A percentile compares a stretch with the other conserved stretches of the same genome.
These are phyloP conservation scores for Chlamydomonas sp. DNA, from an alignment of 139 green algal genomes.

Conservation along the genomic window DNA sequence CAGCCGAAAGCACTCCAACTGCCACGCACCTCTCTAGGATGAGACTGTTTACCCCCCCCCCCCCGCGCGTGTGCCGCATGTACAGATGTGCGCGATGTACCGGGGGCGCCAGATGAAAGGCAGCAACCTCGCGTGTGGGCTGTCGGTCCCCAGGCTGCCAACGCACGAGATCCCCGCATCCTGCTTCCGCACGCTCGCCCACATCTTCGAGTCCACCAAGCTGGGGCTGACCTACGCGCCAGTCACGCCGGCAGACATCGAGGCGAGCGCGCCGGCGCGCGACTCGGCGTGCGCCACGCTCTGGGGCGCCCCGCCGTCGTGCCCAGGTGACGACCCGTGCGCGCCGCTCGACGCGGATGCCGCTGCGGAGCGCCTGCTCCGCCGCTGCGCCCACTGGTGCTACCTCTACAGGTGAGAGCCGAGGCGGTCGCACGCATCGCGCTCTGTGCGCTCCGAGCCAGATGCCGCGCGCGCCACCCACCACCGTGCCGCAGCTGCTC, in stretches of 20 bases:
- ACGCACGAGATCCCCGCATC: slow-evolving; percentile 1
- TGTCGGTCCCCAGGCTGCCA: neutral
- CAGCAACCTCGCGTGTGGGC: slow-evolving; percentile 11
- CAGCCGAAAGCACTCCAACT: neutral
- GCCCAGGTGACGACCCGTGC: too few species aligned
- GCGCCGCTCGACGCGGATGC: too few species aligned
- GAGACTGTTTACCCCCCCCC: too few species aligned
- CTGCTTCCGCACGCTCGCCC: slow-evolving; percentile 13
- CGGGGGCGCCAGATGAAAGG: slow-evolving; percentile 8
- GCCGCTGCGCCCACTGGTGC: slow-evolving; percentile 15
- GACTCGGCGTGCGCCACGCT: too few species aligned
- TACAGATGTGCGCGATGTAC: slow-evolving; percentile 11
- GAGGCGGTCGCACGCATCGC: too few species aligned
- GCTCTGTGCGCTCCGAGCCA: too few species aligned
- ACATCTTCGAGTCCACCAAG: slow-evolving; percentile 15
- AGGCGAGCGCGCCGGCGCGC: neutral
- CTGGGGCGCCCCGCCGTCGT: slow-evolving; percentile 11
- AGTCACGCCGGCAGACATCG: neutral
- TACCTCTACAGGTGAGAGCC: too few species aligned
- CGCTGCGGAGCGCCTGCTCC: too few species aligned
- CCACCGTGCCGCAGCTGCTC: too few species aligned
- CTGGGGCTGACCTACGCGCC: slow-evolving; percentile 1
- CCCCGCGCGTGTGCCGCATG: too few species aligned
- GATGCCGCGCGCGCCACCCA: too few species aligned
- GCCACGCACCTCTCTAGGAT: neutral